phyloP scores from a whole-genome alignment of 2,329 filamentous ascomycete species.

The Chaetomium globosum region DNA sequence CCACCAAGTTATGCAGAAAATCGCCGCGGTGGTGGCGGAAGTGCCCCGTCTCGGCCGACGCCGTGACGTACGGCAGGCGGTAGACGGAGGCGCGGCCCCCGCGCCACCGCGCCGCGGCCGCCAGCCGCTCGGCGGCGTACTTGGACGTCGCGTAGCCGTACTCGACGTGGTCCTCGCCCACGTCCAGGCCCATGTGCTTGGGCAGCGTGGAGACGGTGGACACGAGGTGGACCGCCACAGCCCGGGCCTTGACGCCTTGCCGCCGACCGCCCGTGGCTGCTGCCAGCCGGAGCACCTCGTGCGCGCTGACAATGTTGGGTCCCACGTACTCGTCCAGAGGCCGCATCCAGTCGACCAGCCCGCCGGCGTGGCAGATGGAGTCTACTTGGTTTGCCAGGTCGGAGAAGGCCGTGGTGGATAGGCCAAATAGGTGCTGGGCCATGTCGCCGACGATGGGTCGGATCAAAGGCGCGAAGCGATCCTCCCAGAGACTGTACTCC shows the following conservation, averaged over 20 bases:
- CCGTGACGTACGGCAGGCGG: slow-evolving; percentile 3
- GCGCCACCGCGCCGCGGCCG: not conserved
- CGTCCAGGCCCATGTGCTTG: slow-evolving; percentile 2
- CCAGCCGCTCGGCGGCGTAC: not conserved
- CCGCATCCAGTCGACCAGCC: slow-evolving; percentile 1
- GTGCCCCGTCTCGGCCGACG: not conserved
- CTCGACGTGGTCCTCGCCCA: not conserved
- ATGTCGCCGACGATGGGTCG: not conserved
- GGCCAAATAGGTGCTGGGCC: not conserved
- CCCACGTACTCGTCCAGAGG: not conserved
- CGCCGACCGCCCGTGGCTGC: not conserved
- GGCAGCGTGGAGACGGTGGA: slow-evolving; percentile 2
- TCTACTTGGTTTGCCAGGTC: not conserved
- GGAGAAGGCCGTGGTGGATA: not conserved
- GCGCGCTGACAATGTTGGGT: not conserved
- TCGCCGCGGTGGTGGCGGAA: not conserved
- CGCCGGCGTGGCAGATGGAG: not conserved
- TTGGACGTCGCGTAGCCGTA: slow-evolving; percentile 3
- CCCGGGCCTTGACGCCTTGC: not conserved
- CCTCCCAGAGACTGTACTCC: slow-evolving; percentile 1
- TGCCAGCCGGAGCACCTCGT: not conserved
- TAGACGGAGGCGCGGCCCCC: not conserved
- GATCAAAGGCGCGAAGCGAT: not conserved
- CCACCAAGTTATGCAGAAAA: not conserved
- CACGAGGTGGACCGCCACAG: not conserved